Percentiles rank a stretch among this genome's conserved stretches.
phyloP scores from a whole-genome alignment of 331 rosid species.

The Acacia concinna region DNA sequence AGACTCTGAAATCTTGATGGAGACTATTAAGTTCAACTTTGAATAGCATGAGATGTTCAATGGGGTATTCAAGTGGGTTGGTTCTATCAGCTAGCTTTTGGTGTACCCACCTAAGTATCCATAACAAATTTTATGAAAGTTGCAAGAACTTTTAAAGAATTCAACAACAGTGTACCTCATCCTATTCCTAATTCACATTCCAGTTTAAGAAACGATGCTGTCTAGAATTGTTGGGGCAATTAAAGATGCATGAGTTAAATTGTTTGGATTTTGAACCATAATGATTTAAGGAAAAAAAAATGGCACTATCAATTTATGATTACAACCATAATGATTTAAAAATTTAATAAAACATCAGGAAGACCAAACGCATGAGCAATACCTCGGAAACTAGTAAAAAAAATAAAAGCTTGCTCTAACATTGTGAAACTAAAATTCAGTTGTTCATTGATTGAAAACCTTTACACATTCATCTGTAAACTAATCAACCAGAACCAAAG shows the following conservation, averaged over 20 bases:
- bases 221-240: neutral
- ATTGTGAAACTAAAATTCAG: neutral
- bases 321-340: neutral
- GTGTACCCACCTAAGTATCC: no score
- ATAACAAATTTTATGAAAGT: neutral
- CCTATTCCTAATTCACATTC: neutral
- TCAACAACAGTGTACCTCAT: neutral
- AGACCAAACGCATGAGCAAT: constrained; percentile 4
- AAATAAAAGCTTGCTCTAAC: neutral
- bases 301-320: neutral
- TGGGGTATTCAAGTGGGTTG: no score
- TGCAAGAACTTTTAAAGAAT: neutral
- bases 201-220: neutral
- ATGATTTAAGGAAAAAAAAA: neutral
- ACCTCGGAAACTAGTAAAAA: neutral
- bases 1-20: neutral
- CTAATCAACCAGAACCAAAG: neutral
- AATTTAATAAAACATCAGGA: neutral
- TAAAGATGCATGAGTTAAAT: neutral
- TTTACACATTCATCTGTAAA: neutral
- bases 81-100: no score
- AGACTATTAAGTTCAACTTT: no score
- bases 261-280: neutral
- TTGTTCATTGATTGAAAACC: constrained; percentile 18
- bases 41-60: no score